Evolutionary conservation across 768 basidiomycete species (phyloP), one percentile per base, ranked within the genome.

Genomic region (Psilocybe sp.): DNA sequence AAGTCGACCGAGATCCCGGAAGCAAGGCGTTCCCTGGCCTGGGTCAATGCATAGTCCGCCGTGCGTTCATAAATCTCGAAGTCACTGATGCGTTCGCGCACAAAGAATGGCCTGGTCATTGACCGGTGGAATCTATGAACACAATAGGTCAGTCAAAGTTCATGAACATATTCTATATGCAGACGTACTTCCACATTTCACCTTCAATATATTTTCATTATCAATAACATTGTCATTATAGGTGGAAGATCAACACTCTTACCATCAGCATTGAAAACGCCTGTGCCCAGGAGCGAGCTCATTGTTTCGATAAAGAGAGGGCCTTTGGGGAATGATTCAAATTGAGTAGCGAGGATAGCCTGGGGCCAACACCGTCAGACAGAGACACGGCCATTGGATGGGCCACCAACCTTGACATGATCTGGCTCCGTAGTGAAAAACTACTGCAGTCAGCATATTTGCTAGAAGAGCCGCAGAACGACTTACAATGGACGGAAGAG

Each of bases 31-130:
- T 60, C 63, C 42, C 74, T 75, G 49, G 79, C 71, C 37, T 72
- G 61, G 2, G 60, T 53, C 5, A 87, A 63, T 5, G 76, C 72
- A n/a, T 74, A 64, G 38, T 75, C 71, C 4, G 77, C 72, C 40
- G 82, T 81, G 11, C 74, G 68, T 44, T 78, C 79, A 55, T 85
- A 85, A 28, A 78, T 80, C 19, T 84, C 78, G 46, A 85, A 86
- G 59, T 85, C 77, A 40, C 73, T 77, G 46, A 85, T 77, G 31
- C 76, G 69, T 32, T 87, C 84, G 39, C 72, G 74, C 47, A 64
- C 77, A 68, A 89, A 88, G 70, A 88, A 87, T 0, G 86, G 86
- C 0, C 87, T 78, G 0, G 84, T 82, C 70, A 89, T 84, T 3
- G 73, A 58, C 9, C 85, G 80, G 61, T 87, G 85, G 56, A 85